Evolutionary conservation across 257 asterid species (phyloP).

Genomic region (Solanum rostratum): DNA sequence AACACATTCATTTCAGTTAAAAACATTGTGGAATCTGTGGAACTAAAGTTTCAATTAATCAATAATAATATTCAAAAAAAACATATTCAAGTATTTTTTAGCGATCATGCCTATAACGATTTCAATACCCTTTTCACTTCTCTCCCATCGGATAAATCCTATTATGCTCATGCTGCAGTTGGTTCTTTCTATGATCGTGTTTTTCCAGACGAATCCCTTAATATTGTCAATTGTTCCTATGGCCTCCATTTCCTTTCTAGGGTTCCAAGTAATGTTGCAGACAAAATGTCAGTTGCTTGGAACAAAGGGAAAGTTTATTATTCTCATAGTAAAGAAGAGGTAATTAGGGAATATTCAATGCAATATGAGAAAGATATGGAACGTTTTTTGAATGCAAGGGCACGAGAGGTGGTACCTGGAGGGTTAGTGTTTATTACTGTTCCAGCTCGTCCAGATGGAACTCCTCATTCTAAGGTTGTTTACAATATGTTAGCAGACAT

Average conservation of each 20-base stretch:
- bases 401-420: constrained; percentile 19
- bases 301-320: constrained; percentile 28
- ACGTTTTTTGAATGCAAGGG: constrained; percentile 16
- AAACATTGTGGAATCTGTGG: constrained; percentile 19
- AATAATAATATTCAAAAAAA: neutral
- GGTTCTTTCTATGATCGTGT: too few species aligned
- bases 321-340: constrained; percentile 13
- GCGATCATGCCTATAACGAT: constrained; percentile 23
- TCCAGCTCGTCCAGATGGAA: constrained; percentile 27
- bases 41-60: neutral
- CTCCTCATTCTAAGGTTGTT: neutral
- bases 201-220: too few species aligned
- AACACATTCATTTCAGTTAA: constrained; percentile 29
- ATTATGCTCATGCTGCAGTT: too few species aligned
- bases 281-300: constrained; percentile 10
- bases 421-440: constrained; percentile 20
- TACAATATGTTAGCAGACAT: constrained; percentile 17
- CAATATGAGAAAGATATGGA: constrained; percentile 20
- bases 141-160: neutral
- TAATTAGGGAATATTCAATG: constrained; percentile 11
- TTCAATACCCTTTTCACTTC: constrained; percentile 34
- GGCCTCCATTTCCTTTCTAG: constrained; percentile 34
- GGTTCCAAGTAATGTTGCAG: constrained; percentile 12
- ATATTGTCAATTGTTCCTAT: too few species aligned
- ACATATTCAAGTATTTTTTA: constrained; percentile 22